phyloP scores from a whole-genome alignment of 192 early-diverging fungal species.

The Coemansia sp. region DNA sequence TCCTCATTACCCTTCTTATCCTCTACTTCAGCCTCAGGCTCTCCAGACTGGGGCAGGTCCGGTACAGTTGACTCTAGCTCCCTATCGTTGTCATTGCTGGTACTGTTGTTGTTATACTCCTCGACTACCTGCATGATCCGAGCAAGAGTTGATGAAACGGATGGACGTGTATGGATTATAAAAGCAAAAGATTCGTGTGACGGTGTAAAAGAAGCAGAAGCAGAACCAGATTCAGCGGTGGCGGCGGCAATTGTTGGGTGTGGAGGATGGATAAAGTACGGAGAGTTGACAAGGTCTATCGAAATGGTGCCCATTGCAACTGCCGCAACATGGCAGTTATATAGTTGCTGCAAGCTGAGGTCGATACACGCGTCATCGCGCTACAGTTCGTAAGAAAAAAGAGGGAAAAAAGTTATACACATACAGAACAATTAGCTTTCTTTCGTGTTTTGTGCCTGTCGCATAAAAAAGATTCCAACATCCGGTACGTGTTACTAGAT shows the following conservation, averaged over 20 bases:
- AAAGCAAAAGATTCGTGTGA: conserved; percentile 39
- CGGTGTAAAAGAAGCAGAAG: conserved; percentile 8
- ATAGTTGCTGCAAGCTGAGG: conserved; percentile 36
- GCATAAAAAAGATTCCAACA: too few relatives aligned
- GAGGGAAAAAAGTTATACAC: neutral
- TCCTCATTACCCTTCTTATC: neutral
- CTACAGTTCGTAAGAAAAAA: conserved; percentile 25
- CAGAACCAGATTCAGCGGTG: neutral
- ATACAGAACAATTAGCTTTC: neutral
- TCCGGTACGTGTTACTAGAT: too few relatives aligned
- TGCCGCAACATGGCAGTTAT: conserved; percentile 46
- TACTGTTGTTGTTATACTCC: conserved; percentile 3
- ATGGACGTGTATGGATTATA: conserved; percentile 36
- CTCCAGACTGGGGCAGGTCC: neutral
- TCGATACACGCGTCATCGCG: conserved; percentile 35
- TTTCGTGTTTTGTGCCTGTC: neutral
- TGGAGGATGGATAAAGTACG: conserved; percentile 26
- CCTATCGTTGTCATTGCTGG: neutral
- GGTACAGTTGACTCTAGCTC: conserved; percentile 1
- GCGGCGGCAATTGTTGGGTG: neutral
- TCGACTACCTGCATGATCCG: conserved; percentile 39
- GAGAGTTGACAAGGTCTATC: conserved; percentile 36
- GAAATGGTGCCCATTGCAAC: conserved; percentile 30
- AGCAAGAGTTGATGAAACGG: conserved; percentile 20
- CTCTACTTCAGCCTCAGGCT: neutral